phyloP scores from a whole-genome alignment of 1,139 yeast genomes.

The Diutina pseudorugosa region DNA sequence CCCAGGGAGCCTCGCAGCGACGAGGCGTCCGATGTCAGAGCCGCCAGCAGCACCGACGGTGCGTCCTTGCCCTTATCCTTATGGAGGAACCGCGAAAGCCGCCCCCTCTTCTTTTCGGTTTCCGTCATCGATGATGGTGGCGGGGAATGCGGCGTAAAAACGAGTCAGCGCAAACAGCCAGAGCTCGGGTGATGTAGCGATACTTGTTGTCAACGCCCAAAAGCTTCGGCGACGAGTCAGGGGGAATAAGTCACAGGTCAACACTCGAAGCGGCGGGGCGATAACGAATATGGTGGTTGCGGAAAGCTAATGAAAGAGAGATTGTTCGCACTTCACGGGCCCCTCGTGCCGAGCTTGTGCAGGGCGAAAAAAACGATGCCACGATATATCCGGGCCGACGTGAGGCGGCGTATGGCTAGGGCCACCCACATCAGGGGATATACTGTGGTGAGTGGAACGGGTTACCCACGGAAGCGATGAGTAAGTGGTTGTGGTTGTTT shows the following conservation, averaged over 20 bases:
- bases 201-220: too few relatives aligned
- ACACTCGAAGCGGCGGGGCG: too few relatives aligned
- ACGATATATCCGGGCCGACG: background rate
- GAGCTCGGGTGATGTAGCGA: too few relatives aligned
- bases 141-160: background rate
- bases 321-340: background rate
- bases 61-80: conserved; percentile 7
- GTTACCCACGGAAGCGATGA: too few relatives aligned
- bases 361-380: background rate
- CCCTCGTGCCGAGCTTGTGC: background rate
- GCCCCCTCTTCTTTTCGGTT: background rate
- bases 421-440: too few relatives aligned
- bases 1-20: conserved; percentile 4
- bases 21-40: conserved; percentile 4
- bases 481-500: too few relatives aligned
- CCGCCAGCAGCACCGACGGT: background rate
- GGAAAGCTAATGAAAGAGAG: background rate
- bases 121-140: background rate
- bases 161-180: too few relatives aligned
- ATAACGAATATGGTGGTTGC: background rate
- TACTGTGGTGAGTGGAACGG: too few relatives aligned
- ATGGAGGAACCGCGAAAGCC: conserved; percentile 7
- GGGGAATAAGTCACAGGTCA: too few relatives aligned
- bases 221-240: too few relatives aligned
- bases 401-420: background rate